Percentiles rank a stretch among this genome's conserved stretches.
Conservation (phyloP, 139 green algal genomes). For the Chlorella ohadii region DNA sequence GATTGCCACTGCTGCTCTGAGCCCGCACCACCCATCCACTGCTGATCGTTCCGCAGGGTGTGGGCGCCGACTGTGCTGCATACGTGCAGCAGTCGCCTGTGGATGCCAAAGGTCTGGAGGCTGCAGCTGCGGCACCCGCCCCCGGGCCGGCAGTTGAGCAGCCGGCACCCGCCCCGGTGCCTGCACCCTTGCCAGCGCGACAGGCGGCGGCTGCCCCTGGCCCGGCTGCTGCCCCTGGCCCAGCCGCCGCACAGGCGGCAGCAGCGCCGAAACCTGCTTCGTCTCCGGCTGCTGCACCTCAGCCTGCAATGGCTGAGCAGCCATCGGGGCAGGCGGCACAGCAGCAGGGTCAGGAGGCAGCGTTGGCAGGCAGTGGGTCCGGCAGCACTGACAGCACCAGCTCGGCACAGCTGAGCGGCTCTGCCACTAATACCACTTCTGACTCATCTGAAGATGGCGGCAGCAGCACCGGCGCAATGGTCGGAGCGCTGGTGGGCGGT, state of each 20-base stretch:
- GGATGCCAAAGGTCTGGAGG: neutral
- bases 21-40: no score
- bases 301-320: no score
- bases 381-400: no score
- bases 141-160: neutral
- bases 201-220: neutral
- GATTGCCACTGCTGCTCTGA: no score
- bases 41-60: neutral
- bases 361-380: no score
- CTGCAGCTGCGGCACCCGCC: neutral
- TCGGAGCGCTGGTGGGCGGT: neutral
- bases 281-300: no score
- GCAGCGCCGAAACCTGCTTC: neutral
- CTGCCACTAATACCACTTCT: neutral
- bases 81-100: neutral
- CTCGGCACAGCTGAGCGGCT: neutral
- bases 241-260: no score
- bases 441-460: neutral
- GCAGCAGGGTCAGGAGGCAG: no score
- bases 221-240: no score
- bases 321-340: no score
- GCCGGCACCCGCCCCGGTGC: neutral
- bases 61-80: neutral
- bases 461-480: neutral
- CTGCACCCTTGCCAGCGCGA: neutral